Percentiles rank a stretch among this genome's conserved stretches.
Evolutionary conservation across 2,329 filamentous ascomycete genomes (phyloP).

Genomic region (Fusarium poae): DNA sequence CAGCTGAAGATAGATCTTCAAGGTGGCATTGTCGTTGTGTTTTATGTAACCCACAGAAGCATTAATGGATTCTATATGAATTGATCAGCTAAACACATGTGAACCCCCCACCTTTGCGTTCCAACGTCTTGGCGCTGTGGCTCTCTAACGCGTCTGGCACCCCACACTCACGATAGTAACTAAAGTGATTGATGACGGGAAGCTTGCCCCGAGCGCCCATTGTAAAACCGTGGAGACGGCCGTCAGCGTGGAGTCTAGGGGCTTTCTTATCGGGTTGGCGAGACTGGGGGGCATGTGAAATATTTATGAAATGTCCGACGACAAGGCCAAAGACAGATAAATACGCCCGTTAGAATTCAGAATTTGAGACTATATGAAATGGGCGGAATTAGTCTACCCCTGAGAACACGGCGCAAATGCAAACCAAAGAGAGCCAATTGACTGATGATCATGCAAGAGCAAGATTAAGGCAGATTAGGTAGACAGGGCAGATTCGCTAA

Average conservation of each 20-base stretch:
- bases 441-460: conserved; percentile 42
- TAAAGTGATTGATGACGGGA: conserved; percentile 23
- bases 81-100: conserved; percentile 1
- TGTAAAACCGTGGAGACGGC: conserved; percentile 34
- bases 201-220: conserved; percentile 34
- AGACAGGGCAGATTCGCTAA: conserved; percentile 18
- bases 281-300: conserved; percentile 15
- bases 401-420: conserved; percentile 19
- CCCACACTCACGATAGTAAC: conserved; percentile 40
- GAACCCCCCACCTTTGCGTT: conserved; percentile 19
- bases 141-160: conserved; percentile 16
- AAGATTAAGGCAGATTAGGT: conserved; percentile 25
- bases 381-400: conserved; percentile 28
- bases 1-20: conserved; percentile 9
- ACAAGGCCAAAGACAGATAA: not conserved
- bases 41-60: not conserved
- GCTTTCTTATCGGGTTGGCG: conserved; percentile 31
- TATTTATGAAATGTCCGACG: conserved; percentile 7
- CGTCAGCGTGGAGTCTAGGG: conserved; percentile 35
- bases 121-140: conserved; percentile 21
- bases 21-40: conserved; percentile 6
- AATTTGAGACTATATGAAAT: conserved; percentile 19
- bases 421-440: conserved; percentile 26
- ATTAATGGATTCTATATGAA: not conserved
- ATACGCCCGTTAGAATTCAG: conserved; percentile 11